Evolutionary conservation across 2,329 filamentous ascomycete species (phyloP), one percentile per base, ranked within the genome.

Genomic region (Fusarium dimerum): DNA sequence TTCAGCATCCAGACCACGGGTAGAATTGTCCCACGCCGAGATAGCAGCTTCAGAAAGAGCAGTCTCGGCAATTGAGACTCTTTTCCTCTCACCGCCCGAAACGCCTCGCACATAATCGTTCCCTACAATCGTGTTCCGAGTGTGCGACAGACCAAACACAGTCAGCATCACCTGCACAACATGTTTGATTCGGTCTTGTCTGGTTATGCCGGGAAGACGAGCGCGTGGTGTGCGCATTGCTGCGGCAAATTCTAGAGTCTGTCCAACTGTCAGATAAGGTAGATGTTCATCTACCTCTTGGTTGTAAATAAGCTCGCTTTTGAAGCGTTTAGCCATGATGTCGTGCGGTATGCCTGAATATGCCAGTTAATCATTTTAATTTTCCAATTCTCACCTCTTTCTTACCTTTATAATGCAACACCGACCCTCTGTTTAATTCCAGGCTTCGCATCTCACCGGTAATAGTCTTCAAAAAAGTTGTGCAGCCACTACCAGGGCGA

Each of bases 271-370:
- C 40, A 73, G 71, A 1, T 80, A 79, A 6, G 50, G 50, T 36
- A 52, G 43, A 38, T 48, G 45, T 10, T 82, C 78, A 62, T 88
- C 85, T 13, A 48, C 46, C 67, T 86, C 84, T 40, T 83, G 83
- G 0, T 82, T 86, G 68, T 87, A 88, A 61, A 87, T 86, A 36
- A 82, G 81, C 66, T 88, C 84, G 43, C 85, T 84, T 83, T 56
- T 48, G 52, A 64, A 64, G 10, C n/a, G 36, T 39, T 13, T 39
- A 16, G 36, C 36, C 36, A 39, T 39, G 36, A 39, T 39, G 12
- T 16, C n/a, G 36, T 39, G 36, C 12, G 36, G 36, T 13, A 39
- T 39, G 36, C 36, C 36, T 39, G 9, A 9, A 16, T 13, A 5
- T 39, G 12, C 76, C 70, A 46, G 40, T 41, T 16, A 16, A 41